Evolutionary conservation across 495 filamentous ascomycete species (phyloP), one percentile per base, ranked within the genome.

Genomic region (Lasiosphaeria hispida): DNA sequence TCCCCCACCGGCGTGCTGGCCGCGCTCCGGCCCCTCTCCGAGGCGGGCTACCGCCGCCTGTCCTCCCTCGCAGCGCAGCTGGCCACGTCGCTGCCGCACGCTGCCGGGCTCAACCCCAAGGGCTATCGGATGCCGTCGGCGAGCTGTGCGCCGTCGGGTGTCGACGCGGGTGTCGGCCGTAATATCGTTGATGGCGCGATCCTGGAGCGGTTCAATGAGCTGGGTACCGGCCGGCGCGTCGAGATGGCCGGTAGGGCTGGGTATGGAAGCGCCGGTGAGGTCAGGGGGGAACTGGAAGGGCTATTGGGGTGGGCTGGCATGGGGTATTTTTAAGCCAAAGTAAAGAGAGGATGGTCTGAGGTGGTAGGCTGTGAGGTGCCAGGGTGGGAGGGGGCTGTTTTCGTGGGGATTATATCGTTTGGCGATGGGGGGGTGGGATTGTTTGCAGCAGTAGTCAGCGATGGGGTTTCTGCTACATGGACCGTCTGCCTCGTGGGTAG

Each of bases 61-160:
- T 86, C 83, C 9, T 87, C 88, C n/a, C 77, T 98, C 8, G 85
- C 91, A 37, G 87, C 83, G 2, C 90, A 96, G 63, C 77, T 98
- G 4, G 79, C 83, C 7, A 90, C 83, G 56, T 82, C 85, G 0
- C 81, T 97, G 10, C 87, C 90, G 47, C 87, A 90, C 64, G 70
- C 86, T 0, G 87, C 84, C 4, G 92, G 89, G 0, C 73, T 97
- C 42, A 97, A 98, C 67, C 88, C 91, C 0, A 83, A 87, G 34
- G 87, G 83, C 0, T 89, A 91, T 70, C 83, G 94, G 17, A 69
- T 80, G 33, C 67, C 72, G 30, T 57, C 33, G 1, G 65, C 63
- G n/a, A 67, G 58, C 9, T 68, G 69, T 33, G 60, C 60, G 7
- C 62, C 67, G 2, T 65, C 72, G 0, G 76, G 69, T 5, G 77